phyloP scores from a whole-genome alignment of 2,329 filamentous ascomycete genomes.

The Pyricularia grisea region DNA sequence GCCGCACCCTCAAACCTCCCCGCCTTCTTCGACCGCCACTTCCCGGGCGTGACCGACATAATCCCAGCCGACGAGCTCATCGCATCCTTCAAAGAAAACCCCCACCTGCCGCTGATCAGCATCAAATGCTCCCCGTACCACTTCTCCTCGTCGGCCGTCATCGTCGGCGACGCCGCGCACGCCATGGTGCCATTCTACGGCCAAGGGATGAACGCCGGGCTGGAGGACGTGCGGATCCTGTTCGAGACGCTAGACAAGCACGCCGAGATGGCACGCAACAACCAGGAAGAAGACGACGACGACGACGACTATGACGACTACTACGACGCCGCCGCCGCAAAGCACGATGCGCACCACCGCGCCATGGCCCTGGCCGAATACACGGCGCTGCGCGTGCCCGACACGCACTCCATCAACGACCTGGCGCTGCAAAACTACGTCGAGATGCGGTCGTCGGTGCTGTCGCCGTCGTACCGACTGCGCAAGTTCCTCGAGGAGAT shows the following conservation, averaged over 20 bases:
- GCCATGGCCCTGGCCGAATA: slow-evolving; percentile 70
- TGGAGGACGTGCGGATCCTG: slow-evolving; percentile 86
- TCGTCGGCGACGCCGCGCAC: slow-evolving; percentile 89
- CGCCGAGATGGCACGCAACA: slow-evolving; percentile 28
- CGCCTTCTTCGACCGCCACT: slow-evolving; percentile 70
- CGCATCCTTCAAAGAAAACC: slow-evolving; percentile 69
- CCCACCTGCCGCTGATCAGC: slow-evolving; percentile 84
- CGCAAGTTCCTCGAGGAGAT: slow-evolving; percentile 83
- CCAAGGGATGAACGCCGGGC: slow-evolving; percentile 93
- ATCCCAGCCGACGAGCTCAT: slow-evolving; percentile 60
- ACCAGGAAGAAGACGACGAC: slow-evolving; percentile 13
- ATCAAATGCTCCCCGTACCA: slow-evolving; percentile 91
- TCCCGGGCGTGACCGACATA: slow-evolving; percentile 72
- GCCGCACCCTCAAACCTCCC: slow-evolving; percentile 49
- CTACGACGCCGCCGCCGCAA: slow-evolving; percentile 40
- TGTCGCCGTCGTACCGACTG: slow-evolving; percentile 65
- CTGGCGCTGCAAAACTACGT: slow-evolving; percentile 84
- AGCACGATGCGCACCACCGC: slow-evolving; percentile 40
- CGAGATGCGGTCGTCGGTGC: slow-evolving; percentile 86
- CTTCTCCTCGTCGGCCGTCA: slow-evolving; percentile 65
- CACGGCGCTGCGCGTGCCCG: slow-evolving; percentile 60
- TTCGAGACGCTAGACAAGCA: slow-evolving; percentile 74
- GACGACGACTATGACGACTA: slow-evolving; percentile 19
- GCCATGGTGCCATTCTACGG: slow-evolving; percentile 99
- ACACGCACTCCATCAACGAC: slow-evolving; percentile 86